Conservation (phyloP, 2,329 filamentous ascomycete genomes). For the Leptographium radiaticola region DNA sequence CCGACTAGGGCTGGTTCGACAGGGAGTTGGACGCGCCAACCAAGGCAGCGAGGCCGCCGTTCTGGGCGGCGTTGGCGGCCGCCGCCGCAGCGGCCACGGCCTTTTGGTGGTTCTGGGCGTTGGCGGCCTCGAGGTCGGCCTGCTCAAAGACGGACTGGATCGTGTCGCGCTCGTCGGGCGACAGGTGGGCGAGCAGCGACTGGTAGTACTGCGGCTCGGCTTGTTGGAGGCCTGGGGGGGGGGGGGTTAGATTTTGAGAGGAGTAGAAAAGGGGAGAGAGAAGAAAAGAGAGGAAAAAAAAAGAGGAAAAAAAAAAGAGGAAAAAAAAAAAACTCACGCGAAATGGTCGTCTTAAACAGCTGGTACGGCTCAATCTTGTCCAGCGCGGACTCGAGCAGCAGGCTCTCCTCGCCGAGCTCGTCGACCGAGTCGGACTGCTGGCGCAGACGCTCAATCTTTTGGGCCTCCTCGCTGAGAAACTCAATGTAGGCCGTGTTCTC, state of each 20-base stretch:
- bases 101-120: conserved; percentile 15
- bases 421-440: conserved; percentile 61
- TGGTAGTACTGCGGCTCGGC: conserved; percentile 84
- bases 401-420: conserved; percentile 84
- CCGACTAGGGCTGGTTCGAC: too few relatives aligned
- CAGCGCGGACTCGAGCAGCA: conserved; percentile 79
- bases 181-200: conserved; percentile 64
- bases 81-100: conserved; percentile 14
- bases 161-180: conserved; percentile 66
- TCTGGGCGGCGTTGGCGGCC: conserved; percentile 7
- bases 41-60: neutral
- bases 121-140: conserved; percentile 30
- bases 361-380: conserved; percentile 93
- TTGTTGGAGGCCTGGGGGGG: conserved; percentile 61
- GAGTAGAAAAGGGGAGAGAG: neutral
- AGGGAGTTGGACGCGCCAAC: too few relatives aligned
- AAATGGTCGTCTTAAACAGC: conserved; percentile 68
- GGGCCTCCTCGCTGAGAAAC: conserved; percentile 87
- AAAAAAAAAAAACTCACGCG: conserved; percentile 49
- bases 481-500: conserved; percentile 92
- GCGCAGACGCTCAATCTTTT: conserved; percentile 64
- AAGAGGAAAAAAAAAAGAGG: too few relatives aligned
- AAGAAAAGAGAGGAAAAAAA: neutral
- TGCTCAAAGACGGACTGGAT: conserved; percentile 67
- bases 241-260: neutral